phyloP scores from a whole-genome alignment of 2,329 filamentous ascomycete species.

The Microdochium trichocladiopsis region DNA sequence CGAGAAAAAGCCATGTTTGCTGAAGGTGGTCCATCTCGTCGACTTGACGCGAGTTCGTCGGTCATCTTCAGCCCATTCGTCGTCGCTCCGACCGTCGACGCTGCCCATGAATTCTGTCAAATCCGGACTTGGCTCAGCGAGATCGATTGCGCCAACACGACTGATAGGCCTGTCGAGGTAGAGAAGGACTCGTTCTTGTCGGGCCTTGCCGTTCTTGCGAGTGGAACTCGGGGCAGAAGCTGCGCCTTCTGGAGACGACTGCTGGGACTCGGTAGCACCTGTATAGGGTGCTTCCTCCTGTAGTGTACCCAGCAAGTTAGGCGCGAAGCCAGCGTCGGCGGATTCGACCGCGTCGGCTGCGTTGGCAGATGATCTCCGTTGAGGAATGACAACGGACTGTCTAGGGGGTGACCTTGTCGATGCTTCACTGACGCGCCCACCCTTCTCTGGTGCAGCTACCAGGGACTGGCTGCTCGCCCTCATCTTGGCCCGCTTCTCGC shows the following conservation, averaged over 20 bases:
- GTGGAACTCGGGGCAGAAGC: constrained; percentile 6
- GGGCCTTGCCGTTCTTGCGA: constrained; percentile 8
- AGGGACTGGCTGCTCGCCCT: constrained; percentile 17
- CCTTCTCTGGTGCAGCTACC: background rate
- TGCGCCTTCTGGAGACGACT: constrained; percentile 1
- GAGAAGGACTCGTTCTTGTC: constrained; percentile 21
- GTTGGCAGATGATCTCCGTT: background rate
- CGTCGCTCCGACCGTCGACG: background rate
- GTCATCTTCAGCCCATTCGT: background rate
- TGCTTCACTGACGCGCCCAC: background rate
- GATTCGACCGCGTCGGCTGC: background rate
- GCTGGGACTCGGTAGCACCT: background rate
- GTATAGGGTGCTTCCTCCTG: constrained; percentile 1
- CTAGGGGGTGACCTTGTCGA: constrained; percentile 33
- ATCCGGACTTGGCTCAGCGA: constrained; percentile 15
- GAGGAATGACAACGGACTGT: constrained; percentile 10
- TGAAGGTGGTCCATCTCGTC: background rate
- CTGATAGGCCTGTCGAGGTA: constrained; percentile 21
- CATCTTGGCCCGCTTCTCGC: constrained; percentile 50
- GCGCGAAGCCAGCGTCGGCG: background rate
- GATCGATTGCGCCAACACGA: constrained; percentile 14
- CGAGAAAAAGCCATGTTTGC: background rate
- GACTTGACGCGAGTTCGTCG: background rate
- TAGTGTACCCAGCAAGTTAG: background rate
- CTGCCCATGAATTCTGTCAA: constrained; percentile 2